Evolutionary conservation across 108 stramenopile genomes (phyloP), one percentile per base, ranked within the genome.

Genomic region (Cyclotella cryptica): DNA sequence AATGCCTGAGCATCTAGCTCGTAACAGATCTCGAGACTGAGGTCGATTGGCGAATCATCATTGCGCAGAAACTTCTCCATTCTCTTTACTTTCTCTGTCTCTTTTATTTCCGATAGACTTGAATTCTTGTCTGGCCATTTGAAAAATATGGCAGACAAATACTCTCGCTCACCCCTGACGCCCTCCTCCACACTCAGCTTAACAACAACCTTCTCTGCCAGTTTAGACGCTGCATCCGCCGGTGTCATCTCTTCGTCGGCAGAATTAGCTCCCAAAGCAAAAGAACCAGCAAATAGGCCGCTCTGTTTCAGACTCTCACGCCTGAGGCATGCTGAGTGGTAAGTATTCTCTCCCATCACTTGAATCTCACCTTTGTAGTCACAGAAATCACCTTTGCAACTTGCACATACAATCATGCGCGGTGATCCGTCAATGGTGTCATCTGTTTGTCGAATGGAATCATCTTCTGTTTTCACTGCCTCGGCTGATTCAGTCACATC

Each of bases 351-450:
- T 45, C 72, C 72, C 43, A 73, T 24, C 13, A 60, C 59, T 61
- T 73, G 72, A 14, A 73, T 61, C 46, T 73, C 72, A 26, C 72
- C 72, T 17, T 73, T 73, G 49, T 73, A 73, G 39, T 30, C n/a
- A 19, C 24, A 47, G 26, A 73, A 73, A 29, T 51, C 72, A 30
- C 35, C 35, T 10, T 61, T 62, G 72, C 72, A 73, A 10, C 40
- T 43, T 8, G 72, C 49, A 24, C 72, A 73, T 9, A 14, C 18
- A 13, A 49, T 47, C 6, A 30, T 1, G 26, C 12, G 29, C 40
- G 69, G 43, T 43, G 57, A 26, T 43, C 27, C 58, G 29, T 26
- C 57, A 5, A 43, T 35, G 10, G 39, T 4, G 39, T 63, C n/a
- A 1, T 19, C 41, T 63, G 39, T 3, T 1, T 2, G 5, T 40